Evolutionary conservation across 805 yeast species (phyloP).

Genomic region (Candida montana): DNA sequence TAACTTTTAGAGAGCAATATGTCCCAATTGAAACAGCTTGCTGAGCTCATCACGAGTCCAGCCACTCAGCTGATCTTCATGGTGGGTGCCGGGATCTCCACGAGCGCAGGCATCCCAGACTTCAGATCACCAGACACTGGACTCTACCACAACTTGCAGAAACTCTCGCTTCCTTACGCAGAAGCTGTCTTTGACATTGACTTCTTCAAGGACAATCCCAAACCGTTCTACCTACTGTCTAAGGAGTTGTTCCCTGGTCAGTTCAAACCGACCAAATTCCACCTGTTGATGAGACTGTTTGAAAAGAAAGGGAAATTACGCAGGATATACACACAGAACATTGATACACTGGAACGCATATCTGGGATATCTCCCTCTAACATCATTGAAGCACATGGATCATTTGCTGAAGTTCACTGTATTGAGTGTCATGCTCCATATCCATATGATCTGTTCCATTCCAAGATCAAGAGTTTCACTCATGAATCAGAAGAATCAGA

Average conservation of each 20-base stretch:
- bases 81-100: conserved; percentile 93
- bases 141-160: conserved; percentile 71
- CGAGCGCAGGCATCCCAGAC: conserved; percentile 93
- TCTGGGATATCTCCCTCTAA: conserved; percentile 66
- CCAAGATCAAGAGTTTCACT: conserved; percentile 24
- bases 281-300: conserved; percentile 60
- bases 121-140: conserved; percentile 90
- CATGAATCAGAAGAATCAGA: conserved; percentile 12
- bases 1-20: background rate
- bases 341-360: conserved; percentile 83
- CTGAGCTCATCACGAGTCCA: conserved; percentile 9
- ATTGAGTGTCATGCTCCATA: conserved; percentile 62
- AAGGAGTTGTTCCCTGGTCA: conserved; percentile 85
- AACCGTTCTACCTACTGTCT: conserved; percentile 81
- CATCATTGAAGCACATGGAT: conserved; percentile 92
- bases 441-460: conserved; percentile 40
- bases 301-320: conserved; percentile 57
- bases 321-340: conserved; percentile 86
- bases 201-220: conserved; percentile 68
- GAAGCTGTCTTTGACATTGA: conserved; percentile 95
- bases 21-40: conserved; percentile 6
- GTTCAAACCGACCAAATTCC: conserved; percentile 79
- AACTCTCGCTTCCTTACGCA: conserved; percentile 77
- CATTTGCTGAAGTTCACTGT: conserved; percentile 82
- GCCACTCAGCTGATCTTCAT: conserved; percentile 49